Base-by-base conservation (phyloP, 1,284 basidiomycete species). In the Stygiomarasmius scandens region DNA sequence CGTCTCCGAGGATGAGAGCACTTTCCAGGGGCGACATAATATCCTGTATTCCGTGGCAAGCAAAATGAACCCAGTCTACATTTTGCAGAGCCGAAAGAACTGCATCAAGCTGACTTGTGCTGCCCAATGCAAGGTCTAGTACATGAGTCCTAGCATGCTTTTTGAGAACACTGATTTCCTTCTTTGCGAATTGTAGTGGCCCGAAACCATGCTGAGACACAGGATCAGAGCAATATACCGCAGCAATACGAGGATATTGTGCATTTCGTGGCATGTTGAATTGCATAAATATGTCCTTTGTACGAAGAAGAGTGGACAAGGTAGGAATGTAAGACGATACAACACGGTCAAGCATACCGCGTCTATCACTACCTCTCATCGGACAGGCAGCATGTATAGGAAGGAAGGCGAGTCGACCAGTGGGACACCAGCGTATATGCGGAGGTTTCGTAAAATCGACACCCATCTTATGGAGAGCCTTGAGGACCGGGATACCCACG, bases 51-150 rank as follows among this genome's bases (percentile, higher is more conserved):
- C 22, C 51, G 29, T 53, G 51, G 29, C 51, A 53, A 29, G 41
- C 41, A 45, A 53, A 53, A 20, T 53, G 51, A 16, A 45, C 51
- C 36, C 51, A 53, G 32, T 34, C 32, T 34, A 34, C 32, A 14
- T 14, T 34, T 14, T 34, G 32, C 32, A 34, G 14, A 8, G 32
- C 32, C 8, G 32, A 34, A 8, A 34, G 14, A 14, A 34, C 32
- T 8, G 32, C 32, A 14, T 34, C 32, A 14, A 34, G 8, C 14
- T 34, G 32, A 34, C 8, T 14, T 34, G 32, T 14, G 32, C n/a
- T 50, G 14, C n/a, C 49, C 24, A 22, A 8, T 19, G 20, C 23
- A 50, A 19, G 23, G 29, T 50, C 29, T n/a, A 50, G 9, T n/a
- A 50, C 49, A 27, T 16, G n/a, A 34, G 49, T 4, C 11, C 19